Conservation (phyloP, 2,329 filamentous ascomycete genomes). For the Rosellinia necatrix region DNA sequence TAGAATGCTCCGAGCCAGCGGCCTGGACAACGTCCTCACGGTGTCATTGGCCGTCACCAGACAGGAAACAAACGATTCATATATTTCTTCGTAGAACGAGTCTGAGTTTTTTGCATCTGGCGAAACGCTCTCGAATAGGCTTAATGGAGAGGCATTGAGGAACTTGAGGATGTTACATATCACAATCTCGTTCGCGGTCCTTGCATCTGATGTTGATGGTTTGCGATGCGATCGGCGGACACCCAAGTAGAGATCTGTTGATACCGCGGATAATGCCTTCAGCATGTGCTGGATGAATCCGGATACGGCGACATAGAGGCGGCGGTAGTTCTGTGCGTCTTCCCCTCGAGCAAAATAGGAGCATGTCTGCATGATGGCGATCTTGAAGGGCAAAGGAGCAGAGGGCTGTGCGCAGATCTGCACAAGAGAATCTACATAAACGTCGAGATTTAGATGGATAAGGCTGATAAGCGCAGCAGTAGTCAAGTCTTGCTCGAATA, state of each 20-base stretch:
- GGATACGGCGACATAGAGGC: slow-evolving; percentile 60
- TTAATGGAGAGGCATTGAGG: slow-evolving; percentile 57
- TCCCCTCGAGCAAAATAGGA: slow-evolving; percentile 63
- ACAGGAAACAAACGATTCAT: slow-evolving; percentile 59
- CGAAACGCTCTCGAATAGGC: slow-evolving; percentile 51
- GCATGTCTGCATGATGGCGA: slow-evolving; percentile 66
- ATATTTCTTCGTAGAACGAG: slow-evolving; percentile 50
- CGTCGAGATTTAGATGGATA: slow-evolving; percentile 64
- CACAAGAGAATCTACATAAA: slow-evolving; percentile 60
- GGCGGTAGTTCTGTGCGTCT: slow-evolving; percentile 54
- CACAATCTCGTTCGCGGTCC: slow-evolving; percentile 47
- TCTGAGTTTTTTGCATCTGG: slow-evolving; percentile 42
- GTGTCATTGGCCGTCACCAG: slow-evolving; percentile 57
- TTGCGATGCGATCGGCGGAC: slow-evolving; percentile 48
- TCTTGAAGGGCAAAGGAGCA: slow-evolving; percentile 63
- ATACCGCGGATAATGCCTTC: slow-evolving; percentile 50
- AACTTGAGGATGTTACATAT: slow-evolving; percentile 61
- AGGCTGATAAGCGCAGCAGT: slow-evolving; percentile 70
- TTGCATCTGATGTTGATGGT: slow-evolving; percentile 45
- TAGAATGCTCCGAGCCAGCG: slow-evolving; percentile 56
- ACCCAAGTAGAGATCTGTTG: slow-evolving; percentile 45
- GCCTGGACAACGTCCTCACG: slow-evolving; percentile 53
- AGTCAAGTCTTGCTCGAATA: slow-evolving; percentile 67
- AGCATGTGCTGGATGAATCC: slow-evolving; percentile 62
- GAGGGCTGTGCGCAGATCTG: slow-evolving; percentile 61